Evolutionary conservation across 75 land plant genomes (phyloP).

Genomic region (Pinus tabuliformis): DNA sequence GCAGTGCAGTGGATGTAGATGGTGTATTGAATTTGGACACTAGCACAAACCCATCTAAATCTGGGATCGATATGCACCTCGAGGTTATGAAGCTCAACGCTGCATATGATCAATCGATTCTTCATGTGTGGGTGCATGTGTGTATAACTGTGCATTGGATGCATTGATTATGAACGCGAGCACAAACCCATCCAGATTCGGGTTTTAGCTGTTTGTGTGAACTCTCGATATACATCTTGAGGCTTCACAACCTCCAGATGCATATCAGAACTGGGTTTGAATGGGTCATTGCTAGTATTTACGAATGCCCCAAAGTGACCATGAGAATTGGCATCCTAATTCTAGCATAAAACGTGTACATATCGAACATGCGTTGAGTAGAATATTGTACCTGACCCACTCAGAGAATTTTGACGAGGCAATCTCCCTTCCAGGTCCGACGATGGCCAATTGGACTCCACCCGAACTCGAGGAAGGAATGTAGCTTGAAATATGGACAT

Average conservation of each 20-base stretch:
- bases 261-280: neutral
- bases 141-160: neutral
- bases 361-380: no score
- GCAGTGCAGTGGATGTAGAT: neutral
- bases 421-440: slow-evolving; percentile 65
- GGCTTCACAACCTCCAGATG: neutral
- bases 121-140: no score
- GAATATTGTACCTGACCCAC: slow-evolving; percentile 65
- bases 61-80: neutral
- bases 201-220: neutral
- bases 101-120: no score
- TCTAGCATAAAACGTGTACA: neutral
- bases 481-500: slow-evolving; percentile 52
- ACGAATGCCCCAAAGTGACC: no score
- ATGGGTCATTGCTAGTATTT: no score
- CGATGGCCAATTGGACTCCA: slow-evolving; percentile 61
- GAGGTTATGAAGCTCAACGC: neutral
- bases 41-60: no score
- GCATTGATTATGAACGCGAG: neutral
- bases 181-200: no score
- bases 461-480: slow-evolving; percentile 26
- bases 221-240: neutral
- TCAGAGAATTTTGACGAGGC: slow-evolving; percentile 75
- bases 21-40: neutral
- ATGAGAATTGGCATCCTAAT: no score